Evolutionary conservation across 805 yeast species (phyloP), one percentile per base, ranked within the genome.

Genomic region (Saccharomycopsis babjevae): DNA sequence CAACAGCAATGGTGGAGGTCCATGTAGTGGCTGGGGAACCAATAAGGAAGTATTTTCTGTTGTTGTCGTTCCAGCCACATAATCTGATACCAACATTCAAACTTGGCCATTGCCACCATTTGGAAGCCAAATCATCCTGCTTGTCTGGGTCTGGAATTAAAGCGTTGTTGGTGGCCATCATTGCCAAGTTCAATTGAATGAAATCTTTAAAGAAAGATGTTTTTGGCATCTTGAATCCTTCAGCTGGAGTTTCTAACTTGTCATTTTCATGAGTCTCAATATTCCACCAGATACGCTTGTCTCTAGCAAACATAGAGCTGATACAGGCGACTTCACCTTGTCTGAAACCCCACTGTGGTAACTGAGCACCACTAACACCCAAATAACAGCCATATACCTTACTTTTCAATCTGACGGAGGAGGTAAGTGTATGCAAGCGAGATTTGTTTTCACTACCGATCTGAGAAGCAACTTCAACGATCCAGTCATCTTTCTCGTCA

Each of bases 281-380:
- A 72, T 87, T 88, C 94, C 94, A 88, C 93, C 94, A 88, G 20
- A 92, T 87, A 68, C 93, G 78, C 76, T 88, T 88, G 70, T 88
- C 96, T 72, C 88, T 84, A 54, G 70, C 75, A 72, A 84, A 87
- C 42, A 90, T 84, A 64, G 77, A 73, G 66, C 80, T 83, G 71
- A 77, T 73, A 75, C 99, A 94, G 1, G 85, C 86, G 65, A 94
- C 93, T 76, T 94, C 99, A 65, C 97, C 96, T 77, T 94, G 99
- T 71, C 90, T 83, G 81, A 93, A 94, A 22, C 99, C 99, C 99
- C 99, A 94, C 18, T 83, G 84, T 20, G 99, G 99, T 70, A 92
- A 84, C 28, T 82, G 71, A 66, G 77, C 75, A 54, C 97, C 97
- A 11, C 94, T 80, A 15, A 93, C 88, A 66, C 92, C 88, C 69